Conservation (phyloP, 192 early-diverging fungal genomes). For the Lunasporangiospora selenospora region DNA sequence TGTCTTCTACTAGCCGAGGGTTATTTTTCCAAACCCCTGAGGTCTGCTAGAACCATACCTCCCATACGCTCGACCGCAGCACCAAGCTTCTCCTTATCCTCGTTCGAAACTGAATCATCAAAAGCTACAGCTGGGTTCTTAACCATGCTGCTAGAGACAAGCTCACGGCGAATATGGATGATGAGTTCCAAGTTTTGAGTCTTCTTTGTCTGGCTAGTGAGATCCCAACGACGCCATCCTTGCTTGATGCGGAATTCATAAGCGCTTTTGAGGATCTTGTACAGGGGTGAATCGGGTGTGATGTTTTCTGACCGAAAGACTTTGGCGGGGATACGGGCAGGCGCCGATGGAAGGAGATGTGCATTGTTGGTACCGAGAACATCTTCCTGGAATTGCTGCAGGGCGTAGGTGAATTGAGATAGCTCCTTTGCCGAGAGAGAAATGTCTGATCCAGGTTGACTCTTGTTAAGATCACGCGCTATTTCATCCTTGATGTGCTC, state of each 20-base stretch:
- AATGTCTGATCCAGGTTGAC: conserved; percentile 19
- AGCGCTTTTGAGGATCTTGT: conserved; percentile 50
- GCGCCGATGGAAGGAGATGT: conserved; percentile 1
- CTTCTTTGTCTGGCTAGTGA: conserved; percentile 19
- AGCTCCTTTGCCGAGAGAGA: conserved; percentile 49
- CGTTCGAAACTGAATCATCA: conserved; percentile 18
- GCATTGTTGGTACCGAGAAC: conserved; percentile 43
- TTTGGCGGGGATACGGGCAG: conserved; percentile 53
- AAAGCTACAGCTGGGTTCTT: conserved; percentile 47
- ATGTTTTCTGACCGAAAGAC: conserved; percentile 51
- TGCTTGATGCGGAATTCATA: conserved; percentile 49
- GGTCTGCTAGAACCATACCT: conserved; percentile 38
- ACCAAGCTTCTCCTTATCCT: conserved; percentile 39
- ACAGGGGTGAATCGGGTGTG: conserved; percentile 32
- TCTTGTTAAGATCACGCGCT: conserved; percentile 38
- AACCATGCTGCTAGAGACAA: conserved; percentile 28
- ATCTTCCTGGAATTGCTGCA: conserved; percentile 62
- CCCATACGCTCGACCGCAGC: conserved; percentile 35
- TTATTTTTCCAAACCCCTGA: neutral
- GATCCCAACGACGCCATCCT: conserved; percentile 52
- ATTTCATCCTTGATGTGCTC: conserved; percentile 39
- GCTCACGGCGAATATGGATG: conserved; percentile 29
- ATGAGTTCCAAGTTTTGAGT: conserved; percentile 49
- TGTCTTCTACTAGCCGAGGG: neutral
- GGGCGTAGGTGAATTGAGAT: conserved; percentile 43